Evolutionary conservation across 2,329 filamentous ascomycete species (phyloP), one percentile per base, ranked within the genome.

Genomic region (Drechslerella dactyloides): DNA sequence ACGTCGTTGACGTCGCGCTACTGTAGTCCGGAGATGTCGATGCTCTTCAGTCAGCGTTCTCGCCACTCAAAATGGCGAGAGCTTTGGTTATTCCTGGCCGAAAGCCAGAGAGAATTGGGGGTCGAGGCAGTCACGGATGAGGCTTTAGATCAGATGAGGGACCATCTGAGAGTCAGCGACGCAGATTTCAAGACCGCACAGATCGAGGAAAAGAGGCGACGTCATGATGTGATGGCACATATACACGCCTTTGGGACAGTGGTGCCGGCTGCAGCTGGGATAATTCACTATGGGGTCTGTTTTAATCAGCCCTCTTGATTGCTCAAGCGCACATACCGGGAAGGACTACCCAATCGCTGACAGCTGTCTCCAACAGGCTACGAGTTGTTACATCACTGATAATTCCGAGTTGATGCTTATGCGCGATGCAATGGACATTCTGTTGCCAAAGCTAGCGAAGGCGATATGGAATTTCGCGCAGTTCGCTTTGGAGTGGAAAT

Each of bases 41-140:
- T 85, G 74, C 86, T 96, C 73, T 97, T 96, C 83, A 89, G 87
- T 76, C 86, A 88, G 69, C 86, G 91, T 48, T 88, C 86, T 60
- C 85, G 91, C 30, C 87, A 88, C 79, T 88, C 86, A 46, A 91
- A 87, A 62, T 96, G 91, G 91, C 87, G 92, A 74, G 85, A 90
- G 79, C 86, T 96, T 17, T 97, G 93, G 93, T 82, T 93, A 50
- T 87, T 85, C 81, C 88, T 96, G 10, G 92, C 92, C 23, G 89
- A 96, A 82, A 84, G 85, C 8, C 89, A 96, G 82, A 88, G 87
- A 79, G 89, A 93, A 79, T 85, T 96, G 1, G 91, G 91, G 1
- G 85, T 96, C 52, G 82, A 85, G 7, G 78, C 81, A 50, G 93
- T 96, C 78, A 87, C 85, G 13, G 80, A 84, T 19, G 86, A 93